Conservation (phyloP, 2,329 filamentous ascomycete species). For the Cephalotrichum gorgonifer region DNA sequence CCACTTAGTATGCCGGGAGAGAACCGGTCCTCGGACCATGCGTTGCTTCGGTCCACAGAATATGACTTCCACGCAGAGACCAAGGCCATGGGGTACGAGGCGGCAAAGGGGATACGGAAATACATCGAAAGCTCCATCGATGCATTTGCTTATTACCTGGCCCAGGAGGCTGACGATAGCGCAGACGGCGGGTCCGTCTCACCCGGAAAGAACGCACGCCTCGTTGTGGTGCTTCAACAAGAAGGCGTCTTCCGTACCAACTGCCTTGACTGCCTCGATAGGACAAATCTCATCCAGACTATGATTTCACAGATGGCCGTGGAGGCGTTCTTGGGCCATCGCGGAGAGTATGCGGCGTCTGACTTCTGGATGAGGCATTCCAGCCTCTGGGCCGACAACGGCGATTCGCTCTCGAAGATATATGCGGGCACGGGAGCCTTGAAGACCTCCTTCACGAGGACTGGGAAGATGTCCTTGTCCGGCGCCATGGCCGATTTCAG, state of each 20-base stretch:
- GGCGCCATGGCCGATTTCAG: constrained; percentile 90
- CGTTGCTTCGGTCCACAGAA: constrained; percentile 69
- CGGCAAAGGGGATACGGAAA: constrained; percentile 71
- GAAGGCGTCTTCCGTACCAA: constrained; percentile 95
- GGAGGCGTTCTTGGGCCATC: constrained; percentile 70
- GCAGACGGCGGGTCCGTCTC: constrained; percentile 26
- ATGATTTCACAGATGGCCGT: constrained; percentile 91
- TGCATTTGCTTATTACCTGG: constrained; percentile 85
- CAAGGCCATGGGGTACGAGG: constrained; percentile 77
- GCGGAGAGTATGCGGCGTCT: constrained; percentile 54
- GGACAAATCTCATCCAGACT: constrained; percentile 92
- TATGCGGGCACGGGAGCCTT: constrained; percentile 94
- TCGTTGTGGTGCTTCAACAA: constrained; percentile 72
- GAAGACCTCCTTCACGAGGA: constrained; percentile 88
- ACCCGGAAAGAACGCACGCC: constrained; percentile 21
- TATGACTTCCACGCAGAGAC: constrained; percentile 98
- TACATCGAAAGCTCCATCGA: constrained; percentile 73
- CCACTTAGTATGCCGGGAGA: constrained; percentile 54
- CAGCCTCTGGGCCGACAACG: constrained; percentile 93
- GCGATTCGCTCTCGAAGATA: constrained; percentile 85
- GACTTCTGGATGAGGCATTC: constrained; percentile 93
- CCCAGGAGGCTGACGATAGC: constrained; percentile 56
- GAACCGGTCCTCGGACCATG: constrained; percentile 53
- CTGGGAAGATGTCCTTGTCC: constrained; percentile 90
- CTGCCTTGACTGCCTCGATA: constrained; percentile 89